Conservation (phyloP, 257 asterid species). For the Jaltomata sinuosa region DNA sequence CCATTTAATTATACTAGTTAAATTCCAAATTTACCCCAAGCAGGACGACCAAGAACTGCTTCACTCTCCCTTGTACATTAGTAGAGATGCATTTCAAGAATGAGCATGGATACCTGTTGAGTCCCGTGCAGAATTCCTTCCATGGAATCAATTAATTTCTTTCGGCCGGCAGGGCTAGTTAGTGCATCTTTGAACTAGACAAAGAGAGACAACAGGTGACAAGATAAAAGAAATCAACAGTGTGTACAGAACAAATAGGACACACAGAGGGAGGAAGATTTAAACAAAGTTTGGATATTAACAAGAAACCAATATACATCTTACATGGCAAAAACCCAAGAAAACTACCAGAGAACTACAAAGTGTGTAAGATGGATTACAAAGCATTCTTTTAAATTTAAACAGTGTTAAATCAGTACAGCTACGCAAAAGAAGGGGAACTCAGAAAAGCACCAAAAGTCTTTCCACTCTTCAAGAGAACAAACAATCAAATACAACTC, state of each 20-base stretch:
- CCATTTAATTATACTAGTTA: neutral
- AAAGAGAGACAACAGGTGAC: conserved; percentile 1
- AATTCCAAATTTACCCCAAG: neutral
- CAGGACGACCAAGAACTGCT: neutral
- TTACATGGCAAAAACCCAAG: neutral
- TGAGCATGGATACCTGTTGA: conserved; percentile 43
- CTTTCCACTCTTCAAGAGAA: neutral
- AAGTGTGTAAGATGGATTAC: neutral
- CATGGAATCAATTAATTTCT: conserved; percentile 56
- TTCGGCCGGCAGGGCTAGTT: conserved; percentile 52
- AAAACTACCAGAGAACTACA: neutral
- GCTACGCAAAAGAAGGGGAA: neutral
- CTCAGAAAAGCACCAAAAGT: neutral
- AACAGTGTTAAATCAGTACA: neutral
- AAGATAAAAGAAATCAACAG: neutral
- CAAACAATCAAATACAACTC: neutral
- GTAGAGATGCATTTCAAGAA: neutral
- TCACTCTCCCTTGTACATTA: neutral
- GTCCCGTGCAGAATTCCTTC: conserved; percentile 65
- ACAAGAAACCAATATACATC: neutral
- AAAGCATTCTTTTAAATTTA: neutral
- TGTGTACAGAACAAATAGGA: neutral
- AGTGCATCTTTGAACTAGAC: conserved; percentile 74
- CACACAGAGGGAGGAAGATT: neutral
- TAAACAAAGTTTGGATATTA: neutral